Conservation (phyloP, 2,329 filamentous ascomycete species). For the Chaetothyriales sp. region DNA sequence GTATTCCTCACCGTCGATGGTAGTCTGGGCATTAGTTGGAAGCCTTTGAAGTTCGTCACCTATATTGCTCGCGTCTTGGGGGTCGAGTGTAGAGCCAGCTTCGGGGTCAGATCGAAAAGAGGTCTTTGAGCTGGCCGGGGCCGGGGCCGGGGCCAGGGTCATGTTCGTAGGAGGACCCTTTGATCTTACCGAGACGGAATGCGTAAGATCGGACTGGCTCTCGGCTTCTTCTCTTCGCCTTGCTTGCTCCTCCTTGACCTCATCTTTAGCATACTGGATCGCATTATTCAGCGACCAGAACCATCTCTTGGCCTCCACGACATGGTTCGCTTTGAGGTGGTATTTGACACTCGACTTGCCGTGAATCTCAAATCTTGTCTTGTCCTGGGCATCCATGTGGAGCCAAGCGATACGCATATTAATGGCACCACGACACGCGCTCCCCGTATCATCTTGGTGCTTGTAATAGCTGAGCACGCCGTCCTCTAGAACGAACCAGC, state of each 20-base stretch:
- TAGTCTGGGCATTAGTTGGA: conserved; percentile 35
- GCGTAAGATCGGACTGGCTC: conserved; percentile 24
- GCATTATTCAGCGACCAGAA: conserved; percentile 98
- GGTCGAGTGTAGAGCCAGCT: conserved; percentile 38
- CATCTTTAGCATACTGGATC: conserved; percentile 96
- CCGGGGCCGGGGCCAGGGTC: conserved; percentile 23
- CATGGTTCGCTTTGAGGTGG: conserved; percentile 91
- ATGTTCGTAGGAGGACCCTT: conserved; percentile 25
- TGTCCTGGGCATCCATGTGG: conserved; percentile 93
- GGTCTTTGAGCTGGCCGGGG: conserved; percentile 31
- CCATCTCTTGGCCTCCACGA: conserved; percentile 96
- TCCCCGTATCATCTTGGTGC: conserved; percentile 92
- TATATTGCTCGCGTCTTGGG: conserved; percentile 43
- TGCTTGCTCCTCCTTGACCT: conserved; percentile 77
- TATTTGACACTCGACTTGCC: conserved; percentile 99
- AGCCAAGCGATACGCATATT: conserved; percentile 95
- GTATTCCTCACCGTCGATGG: conserved; percentile 48
- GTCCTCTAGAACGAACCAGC: conserved; percentile 97
- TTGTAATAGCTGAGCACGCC: conserved; percentile 98
- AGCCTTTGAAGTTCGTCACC: conserved; percentile 36
- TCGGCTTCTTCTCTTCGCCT: conserved; percentile 62
- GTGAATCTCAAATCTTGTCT: conserved; percentile 93
- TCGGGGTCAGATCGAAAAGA: conserved; percentile 43
- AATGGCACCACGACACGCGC: conserved; percentile 90
- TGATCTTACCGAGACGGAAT: conserved; percentile 24